A percentile compares a stretch with the other conserved stretches of the same genome.
Conservation (phyloP, 192 early-diverging fungal species). For the Umbelopsis isabellina region DNA sequence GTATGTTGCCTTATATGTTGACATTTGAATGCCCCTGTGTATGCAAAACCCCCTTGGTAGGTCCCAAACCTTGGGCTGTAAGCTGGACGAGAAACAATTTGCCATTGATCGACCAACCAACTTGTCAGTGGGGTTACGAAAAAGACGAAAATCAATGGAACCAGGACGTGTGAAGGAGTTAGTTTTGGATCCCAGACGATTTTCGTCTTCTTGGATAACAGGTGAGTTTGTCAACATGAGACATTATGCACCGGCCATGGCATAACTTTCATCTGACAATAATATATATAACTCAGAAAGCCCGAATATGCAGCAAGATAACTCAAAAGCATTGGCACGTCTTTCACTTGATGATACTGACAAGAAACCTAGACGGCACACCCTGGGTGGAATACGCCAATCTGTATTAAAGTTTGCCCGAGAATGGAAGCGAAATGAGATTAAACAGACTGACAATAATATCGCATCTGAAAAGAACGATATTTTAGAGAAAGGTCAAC, state of each 20-base stretch:
- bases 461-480: neutral
- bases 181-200: conserved; percentile 13
- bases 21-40: neutral
- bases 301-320: neutral
- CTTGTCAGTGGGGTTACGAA: conserved; percentile 5
- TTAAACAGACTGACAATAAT: neutral
- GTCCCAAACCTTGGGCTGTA: conserved; percentile 9
- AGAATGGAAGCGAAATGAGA: neutral
- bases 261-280: neutral
- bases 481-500: too few relatives aligned
- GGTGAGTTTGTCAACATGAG: neutral
- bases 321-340: neutral
- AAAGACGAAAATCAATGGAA: conserved; percentile 39
- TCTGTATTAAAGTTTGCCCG: neutral
- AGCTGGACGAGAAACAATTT: conserved; percentile 30
- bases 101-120: conserved; percentile 21
- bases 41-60: neutral
- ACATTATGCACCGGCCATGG: neutral
- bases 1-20: neutral
- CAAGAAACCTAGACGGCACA: neutral
- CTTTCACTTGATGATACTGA: conserved; percentile 2
- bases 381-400: conserved; percentile 2
- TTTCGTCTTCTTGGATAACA: conserved; percentile 1
- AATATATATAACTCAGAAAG: neutral
- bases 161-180: conserved; percentile 34